Conservation (phyloP, 768 basidiomycete species). For the Suillus subalutaceus region DNA sequence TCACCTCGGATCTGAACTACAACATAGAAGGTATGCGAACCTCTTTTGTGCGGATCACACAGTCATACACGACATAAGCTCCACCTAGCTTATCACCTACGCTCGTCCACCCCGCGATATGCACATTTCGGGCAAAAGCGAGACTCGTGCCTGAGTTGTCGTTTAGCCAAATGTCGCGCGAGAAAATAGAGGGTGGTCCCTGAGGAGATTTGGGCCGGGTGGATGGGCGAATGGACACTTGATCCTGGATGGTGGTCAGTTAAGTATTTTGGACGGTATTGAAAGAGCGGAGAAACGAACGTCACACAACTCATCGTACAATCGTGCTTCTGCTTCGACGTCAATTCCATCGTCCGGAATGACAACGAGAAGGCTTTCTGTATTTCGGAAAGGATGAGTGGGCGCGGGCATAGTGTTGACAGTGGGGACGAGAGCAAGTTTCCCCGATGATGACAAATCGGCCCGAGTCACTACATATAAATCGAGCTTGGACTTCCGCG, state of each 20-base stretch:
- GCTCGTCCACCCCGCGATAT: conserved; percentile 70
- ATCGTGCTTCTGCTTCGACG: conserved; percentile 65
- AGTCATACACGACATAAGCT: conserved; percentile 76
- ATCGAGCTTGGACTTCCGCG: too few species aligned
- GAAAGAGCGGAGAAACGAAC: conserved; percentile 30
- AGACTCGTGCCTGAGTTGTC: conserved; percentile 58
- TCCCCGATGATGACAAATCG: background rate
- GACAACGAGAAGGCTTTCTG: conserved; percentile 52
- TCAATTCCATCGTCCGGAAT: conserved; percentile 57
- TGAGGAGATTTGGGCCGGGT: conserved; percentile 28
- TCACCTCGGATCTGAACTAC: background rate
- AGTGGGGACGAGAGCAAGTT: background rate
- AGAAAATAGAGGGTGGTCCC: conserved; percentile 58
- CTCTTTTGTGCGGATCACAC: conserved; percentile 69
- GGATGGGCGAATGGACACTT: conserved; percentile 16
- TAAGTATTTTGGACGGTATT: background rate
- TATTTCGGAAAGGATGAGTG: conserved; percentile 49
- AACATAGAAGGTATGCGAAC: conserved; percentile 22
- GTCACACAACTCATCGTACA: conserved; percentile 67
- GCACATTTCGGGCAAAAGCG: conserved; percentile 66
- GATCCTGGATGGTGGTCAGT: conserved; percentile 17
- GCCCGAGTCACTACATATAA: too few species aligned
- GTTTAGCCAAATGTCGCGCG: conserved; percentile 69
- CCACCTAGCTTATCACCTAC: conserved; percentile 68
- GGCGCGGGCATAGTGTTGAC: conserved; percentile 16